These are phyloP conservation scores for Cupressus sempervirens DNA, from an alignment of 75 land plant species.

Conservation along the genomic window DNA sequence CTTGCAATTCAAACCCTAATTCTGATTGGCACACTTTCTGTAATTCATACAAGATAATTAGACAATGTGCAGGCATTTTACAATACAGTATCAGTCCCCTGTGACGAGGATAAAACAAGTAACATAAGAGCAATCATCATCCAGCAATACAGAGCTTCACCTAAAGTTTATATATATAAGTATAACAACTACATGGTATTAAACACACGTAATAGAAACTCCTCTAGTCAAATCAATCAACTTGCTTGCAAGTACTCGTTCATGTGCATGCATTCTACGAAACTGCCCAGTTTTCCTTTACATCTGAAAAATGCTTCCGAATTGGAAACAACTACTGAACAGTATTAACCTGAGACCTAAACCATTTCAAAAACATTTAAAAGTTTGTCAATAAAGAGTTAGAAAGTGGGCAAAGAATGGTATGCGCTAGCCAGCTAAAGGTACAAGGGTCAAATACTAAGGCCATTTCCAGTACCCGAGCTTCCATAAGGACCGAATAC, in stretches of 20 bases:
- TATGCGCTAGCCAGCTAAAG: neutral
- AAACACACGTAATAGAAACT: neutral
- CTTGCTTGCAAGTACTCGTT: neutral
- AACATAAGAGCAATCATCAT: neutral
- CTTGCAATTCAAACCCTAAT: neutral
- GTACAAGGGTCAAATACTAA: neutral
- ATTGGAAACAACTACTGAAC: too few species aligned
- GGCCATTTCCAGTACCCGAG: neutral
- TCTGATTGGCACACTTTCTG: neutral
- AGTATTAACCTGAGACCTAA: neutral
- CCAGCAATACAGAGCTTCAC: neutral
- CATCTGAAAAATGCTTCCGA: neutral
- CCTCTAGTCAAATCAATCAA: neutral
- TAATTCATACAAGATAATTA: neutral
- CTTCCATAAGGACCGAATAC: neutral
- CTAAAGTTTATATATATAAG: neutral
- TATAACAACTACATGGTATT: neutral
- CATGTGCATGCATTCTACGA: neutral
- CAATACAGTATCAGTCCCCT: neutral
- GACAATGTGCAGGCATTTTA: neutral
- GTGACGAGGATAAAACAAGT: neutral
- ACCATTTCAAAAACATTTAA: neutral
- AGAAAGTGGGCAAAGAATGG: neutral
- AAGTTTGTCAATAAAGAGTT: neutral
- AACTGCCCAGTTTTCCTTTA: neutral